A percentile compares a stretch with the other conserved stretches of the same genome.
These are phyloP conservation scores for Musa troglodytarum DNA, from an alignment of 176 grass and related monocot species.

Conservation along the genomic window DNA sequence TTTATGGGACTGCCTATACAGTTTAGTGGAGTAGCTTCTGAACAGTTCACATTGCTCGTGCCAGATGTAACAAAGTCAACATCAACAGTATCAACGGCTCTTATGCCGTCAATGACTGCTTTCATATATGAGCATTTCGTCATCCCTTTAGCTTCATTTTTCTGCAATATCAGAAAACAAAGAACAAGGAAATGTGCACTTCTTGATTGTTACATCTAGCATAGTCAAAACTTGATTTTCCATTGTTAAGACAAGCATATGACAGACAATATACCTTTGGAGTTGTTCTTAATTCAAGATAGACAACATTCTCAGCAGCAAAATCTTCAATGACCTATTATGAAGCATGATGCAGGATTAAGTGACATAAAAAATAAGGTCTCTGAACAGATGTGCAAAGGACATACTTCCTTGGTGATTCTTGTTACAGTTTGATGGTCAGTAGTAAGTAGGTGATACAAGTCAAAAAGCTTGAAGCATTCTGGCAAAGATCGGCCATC, in stretches of 20 bases:
- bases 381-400: neutral
- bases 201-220: neutral
- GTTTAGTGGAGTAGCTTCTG: neutral
- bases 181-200: neutral
- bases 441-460: conserved; percentile 77
- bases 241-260: neutral
- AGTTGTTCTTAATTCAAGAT: conserved; percentile 92
- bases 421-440: conserved; percentile 86
- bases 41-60: conserved; percentile 22
- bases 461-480: conserved; percentile 84
- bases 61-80: conserved; percentile 41
- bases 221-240: neutral
- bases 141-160: conserved; percentile 94
- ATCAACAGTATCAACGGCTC: conserved; percentile 56
- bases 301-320: conserved; percentile 84
- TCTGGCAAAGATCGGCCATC: conserved; percentile 70
- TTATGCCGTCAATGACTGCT: conserved; percentile 82
- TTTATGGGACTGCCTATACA: conserved; percentile 17
- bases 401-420: conserved; percentile 76
- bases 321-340: conserved; percentile 82
- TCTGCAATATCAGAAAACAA: conserved; percentile 26
- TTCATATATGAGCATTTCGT: conserved; percentile 88
- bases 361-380: neutral
- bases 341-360: neutral
- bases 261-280: conserved; percentile 49